phyloP scores from a whole-genome alignment of 2,329 filamentous ascomycete species.

The Hypoxylon sp. region DNA sequence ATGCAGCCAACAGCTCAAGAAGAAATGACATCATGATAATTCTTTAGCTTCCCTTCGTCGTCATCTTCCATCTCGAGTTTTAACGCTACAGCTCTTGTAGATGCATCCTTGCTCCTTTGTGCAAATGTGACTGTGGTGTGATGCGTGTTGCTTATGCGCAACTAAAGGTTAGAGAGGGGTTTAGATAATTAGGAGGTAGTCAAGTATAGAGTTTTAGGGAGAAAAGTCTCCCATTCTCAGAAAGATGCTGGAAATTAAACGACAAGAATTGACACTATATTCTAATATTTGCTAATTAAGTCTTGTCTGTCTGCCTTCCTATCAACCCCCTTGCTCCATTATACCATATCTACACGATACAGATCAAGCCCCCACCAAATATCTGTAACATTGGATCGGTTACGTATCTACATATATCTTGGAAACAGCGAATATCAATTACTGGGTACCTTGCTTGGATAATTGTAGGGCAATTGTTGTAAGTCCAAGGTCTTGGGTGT shows the following conservation, averaged over 20 bases:
- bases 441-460: too few relatives aligned
- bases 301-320: too few relatives aligned
- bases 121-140: conserved; percentile 26
- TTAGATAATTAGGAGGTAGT: too few relatives aligned
- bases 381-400: too few relatives aligned
- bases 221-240: too few relatives aligned
- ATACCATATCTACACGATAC: conserved; percentile 20
- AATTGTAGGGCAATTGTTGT: conserved; percentile 12
- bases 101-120: conserved; percentile 20
- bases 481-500: too few relatives aligned
- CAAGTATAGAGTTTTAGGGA: too few relatives aligned
- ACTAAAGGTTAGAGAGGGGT: conserved; percentile 4
- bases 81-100: not conserved
- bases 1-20: not conserved
- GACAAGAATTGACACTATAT: too few relatives aligned
- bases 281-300: too few relatives aligned
- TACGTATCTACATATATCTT: too few relatives aligned
- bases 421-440: conserved; percentile 3
- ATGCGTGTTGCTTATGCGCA: conserved; percentile 1
- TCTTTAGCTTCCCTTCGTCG: conserved; percentile 25
- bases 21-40: conserved; percentile 33
- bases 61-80: conserved; percentile 20
- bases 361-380: conserved; percentile 20
- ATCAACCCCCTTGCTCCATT: conserved; percentile 19
- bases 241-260: too few relatives aligned